phyloP scores from a whole-genome alignment of 768 basidiomycete species.

The Xanthoconium stramineum region DNA sequence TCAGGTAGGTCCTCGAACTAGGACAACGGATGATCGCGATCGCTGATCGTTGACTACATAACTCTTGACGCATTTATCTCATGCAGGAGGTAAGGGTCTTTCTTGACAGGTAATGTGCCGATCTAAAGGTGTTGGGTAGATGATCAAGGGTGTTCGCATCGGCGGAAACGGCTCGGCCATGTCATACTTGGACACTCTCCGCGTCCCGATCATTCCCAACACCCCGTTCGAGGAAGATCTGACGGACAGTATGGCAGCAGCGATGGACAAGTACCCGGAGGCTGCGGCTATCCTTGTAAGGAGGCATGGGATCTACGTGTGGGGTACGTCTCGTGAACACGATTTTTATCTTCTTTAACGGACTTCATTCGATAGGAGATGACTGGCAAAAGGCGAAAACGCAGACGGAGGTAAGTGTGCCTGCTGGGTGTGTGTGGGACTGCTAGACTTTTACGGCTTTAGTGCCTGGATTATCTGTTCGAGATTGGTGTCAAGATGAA shows the following conservation, averaged over 20 bases:
- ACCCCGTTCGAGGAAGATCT: constrained; percentile 89
- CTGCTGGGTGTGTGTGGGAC: not conserved
- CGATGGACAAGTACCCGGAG: constrained; percentile 76
- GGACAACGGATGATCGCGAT: not conserved
- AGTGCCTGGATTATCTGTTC: constrained; percentile 90
- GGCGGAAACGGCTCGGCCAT: constrained; percentile 74
- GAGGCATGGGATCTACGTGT: constrained; percentile 80
- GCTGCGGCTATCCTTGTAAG: constrained; percentile 77
- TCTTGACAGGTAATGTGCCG: not conserved
- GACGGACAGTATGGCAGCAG: constrained; percentile 83
- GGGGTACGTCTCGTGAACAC: constrained; percentile 51
- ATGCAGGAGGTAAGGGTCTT: constrained; percentile 39
- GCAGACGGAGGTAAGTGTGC: constrained; percentile 62
- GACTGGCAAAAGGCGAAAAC: constrained; percentile 91
- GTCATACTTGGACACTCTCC: constrained; percentile 82
- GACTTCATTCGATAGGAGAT: constrained; percentile 35
- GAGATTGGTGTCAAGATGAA: constrained; percentile 87
- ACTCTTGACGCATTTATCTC: not conserved
- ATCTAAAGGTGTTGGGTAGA: constrained; percentile 40
- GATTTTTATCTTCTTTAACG: not conserved
- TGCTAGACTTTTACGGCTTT: not conserved
- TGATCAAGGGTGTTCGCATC: constrained; percentile 87
- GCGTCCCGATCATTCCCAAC: constrained; percentile 86
- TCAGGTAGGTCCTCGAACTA: constrained; percentile 44
- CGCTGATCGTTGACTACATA: not conserved